Evolutionary conservation across 371 early-diverging fungal genomes (phyloP), one percentile per base, ranked within the genome.

Genomic region (Enterocytospora artemiae): DNA sequence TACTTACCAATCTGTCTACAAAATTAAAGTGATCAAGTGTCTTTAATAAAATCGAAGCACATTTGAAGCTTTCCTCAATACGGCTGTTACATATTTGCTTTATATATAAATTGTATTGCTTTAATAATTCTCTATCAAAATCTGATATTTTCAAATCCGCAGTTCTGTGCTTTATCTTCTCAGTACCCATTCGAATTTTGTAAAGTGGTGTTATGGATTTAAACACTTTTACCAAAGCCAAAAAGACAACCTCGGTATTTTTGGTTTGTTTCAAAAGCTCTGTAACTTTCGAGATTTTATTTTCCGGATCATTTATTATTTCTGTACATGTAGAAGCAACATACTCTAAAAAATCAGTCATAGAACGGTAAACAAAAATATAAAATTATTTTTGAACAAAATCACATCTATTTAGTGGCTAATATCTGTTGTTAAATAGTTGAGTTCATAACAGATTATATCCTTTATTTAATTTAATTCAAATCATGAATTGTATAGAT

Each of bases 21-120:
- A 43, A 66, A 49, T 71, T 71, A 37, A 71, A 71, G 45, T 71
- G 71, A 52, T 71, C 71, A 39, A 71, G 57, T 30, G 49, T 25
- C 34, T 63, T 41, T 30, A 71, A 25, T 24, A 71, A 27, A 41
- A 62, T 59, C 12, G 43, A 51, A 12, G 63, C 56, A 30, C 37
- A 30, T 31, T 52, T 51, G 28, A 57, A 71, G 25, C 50, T 49
- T 32, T 22, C 56, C 32, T 18, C 24, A 18, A 49, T 41, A 2
- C 14, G 20, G 7, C 51, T 39, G n/a, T 36, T 44, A 14, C 48
- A 54, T 39, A 71, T 30, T 1, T 16, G 32, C 33, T 62, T 67
- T 33, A 71, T 41, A 54, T 52, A 71, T 0, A n/a, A 25, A 32
- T 49, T 55, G 41, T 71, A 71, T 52, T 27, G 18, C 20, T 46